Evolutionary conservation across 345 rosid species (phyloP).

Genomic region (Cardamine chenopodiifolia): DNA sequence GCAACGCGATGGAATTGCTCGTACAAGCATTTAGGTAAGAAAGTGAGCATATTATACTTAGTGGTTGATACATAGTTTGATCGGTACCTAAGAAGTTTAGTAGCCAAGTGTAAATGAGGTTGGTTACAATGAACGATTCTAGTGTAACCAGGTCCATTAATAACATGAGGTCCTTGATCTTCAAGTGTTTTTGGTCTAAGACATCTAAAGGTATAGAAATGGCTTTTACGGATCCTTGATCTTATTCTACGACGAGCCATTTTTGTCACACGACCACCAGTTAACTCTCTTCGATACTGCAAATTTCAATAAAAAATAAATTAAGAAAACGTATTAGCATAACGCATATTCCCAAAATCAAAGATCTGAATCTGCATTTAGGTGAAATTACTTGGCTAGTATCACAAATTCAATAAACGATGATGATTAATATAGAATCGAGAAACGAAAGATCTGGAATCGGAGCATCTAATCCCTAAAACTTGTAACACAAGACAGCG

Average conservation of each 20-base stretch:
- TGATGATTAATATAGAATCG: background rate
- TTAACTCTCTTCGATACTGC: conserved; percentile 22
- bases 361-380: background rate
- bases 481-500: conserved; percentile 36
- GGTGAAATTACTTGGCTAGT: background rate
- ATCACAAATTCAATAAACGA: background rate
- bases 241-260: conserved; percentile 82
- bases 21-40: conserved; percentile 69
- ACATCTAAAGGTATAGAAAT: conserved; percentile 71
- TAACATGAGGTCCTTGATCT: conserved; percentile 37
- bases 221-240: conserved; percentile 68
- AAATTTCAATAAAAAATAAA: conserved; percentile 3
- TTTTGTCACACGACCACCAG: conserved; percentile 21
- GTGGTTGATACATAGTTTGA: conserved; percentile 67
- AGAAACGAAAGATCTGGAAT: background rate
- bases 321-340: background rate
- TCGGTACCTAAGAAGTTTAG: conserved; percentile 49
- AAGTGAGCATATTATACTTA: conserved; percentile 56
- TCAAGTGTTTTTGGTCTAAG: conserved; percentile 40
- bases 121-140: conserved; percentile 54
- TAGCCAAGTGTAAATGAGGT: conserved; percentile 48
- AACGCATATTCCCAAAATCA: background rate
- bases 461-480: background rate
- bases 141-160: conserved; percentile 37
- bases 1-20: conserved; percentile 88